Evolutionary conservation across 1,284 basidiomycete genomes (phyloP).

Genomic region (Leccinum insolens): DNA sequence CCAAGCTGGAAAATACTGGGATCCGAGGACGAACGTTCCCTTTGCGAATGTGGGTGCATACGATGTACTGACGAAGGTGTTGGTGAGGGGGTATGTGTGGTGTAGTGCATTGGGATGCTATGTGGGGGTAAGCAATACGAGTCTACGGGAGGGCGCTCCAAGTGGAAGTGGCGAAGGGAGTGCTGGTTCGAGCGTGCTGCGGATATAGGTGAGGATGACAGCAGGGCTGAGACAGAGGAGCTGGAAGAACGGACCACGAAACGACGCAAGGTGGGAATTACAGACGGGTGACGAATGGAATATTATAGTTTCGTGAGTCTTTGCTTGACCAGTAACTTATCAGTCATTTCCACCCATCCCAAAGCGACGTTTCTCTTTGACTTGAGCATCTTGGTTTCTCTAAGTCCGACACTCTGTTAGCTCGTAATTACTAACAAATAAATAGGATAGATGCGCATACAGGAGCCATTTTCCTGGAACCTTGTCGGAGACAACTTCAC

Average conservation of each 20-base stretch:
- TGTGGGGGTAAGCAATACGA: constrained; percentile 23
- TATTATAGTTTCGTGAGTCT: not conserved
- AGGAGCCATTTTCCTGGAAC: too few relatives aligned
- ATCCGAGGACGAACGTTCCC: too few relatives aligned
- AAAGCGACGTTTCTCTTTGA: too few relatives aligned
- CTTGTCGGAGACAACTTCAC: too few relatives aligned
- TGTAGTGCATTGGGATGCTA: constrained; percentile 60
- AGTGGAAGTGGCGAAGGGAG: not conserved
- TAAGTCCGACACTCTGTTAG: too few relatives aligned
- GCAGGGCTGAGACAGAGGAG: not conserved
- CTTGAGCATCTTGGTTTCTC: too few relatives aligned
- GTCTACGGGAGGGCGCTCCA: not conserved
- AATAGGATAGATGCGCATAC: too few relatives aligned
- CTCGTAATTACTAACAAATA: too few relatives aligned
- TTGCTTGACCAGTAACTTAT: not conserved
- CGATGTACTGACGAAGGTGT: constrained; percentile 54
- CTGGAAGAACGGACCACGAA: constrained; percentile 18
- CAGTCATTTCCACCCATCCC: not conserved
- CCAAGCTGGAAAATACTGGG: too few relatives aligned
- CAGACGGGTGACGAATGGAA: constrained; percentile 8
- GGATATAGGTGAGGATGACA: not conserved
- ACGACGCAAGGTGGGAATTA: constrained; percentile 15
- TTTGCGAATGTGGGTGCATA: too few relatives aligned
- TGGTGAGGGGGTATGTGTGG: constrained; percentile 72
- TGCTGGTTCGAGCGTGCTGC: not conserved